Conservation (phyloP, 2,329 filamentous ascomycete genomes). For the Diaporthe helianthi region DNA sequence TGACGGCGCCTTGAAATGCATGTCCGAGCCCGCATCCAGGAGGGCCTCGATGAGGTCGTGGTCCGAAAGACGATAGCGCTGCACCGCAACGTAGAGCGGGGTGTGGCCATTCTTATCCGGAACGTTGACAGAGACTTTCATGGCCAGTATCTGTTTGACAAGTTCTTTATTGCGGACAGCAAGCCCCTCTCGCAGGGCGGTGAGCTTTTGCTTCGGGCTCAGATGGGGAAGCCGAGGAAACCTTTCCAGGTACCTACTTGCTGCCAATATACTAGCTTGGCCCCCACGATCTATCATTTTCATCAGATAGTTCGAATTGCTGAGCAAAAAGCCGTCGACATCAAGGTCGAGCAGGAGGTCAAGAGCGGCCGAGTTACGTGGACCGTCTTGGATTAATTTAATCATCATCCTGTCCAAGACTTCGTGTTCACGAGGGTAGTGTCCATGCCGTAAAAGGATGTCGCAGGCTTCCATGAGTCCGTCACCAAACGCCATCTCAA, state of each 20-base stretch:
- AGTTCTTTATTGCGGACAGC: not conserved
- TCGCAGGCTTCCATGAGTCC: conserved; percentile 14
- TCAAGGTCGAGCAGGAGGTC: conserved; percentile 27
- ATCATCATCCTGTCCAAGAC: conserved; percentile 20
- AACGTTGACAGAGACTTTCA: conserved; percentile 13
- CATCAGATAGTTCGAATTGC: conserved; percentile 13
- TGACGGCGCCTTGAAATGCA: not conserved
- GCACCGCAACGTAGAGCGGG: conserved; percentile 13
- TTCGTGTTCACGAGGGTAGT: not conserved
- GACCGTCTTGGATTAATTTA: not conserved
- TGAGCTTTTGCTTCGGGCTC: conserved; percentile 16
- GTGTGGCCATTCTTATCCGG: conserved; percentile 22
- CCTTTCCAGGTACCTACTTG: conserved; percentile 20
- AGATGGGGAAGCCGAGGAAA: not conserved
- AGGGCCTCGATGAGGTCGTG: not conserved
- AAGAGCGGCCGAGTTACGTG: not conserved
- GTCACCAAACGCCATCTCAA: not conserved
- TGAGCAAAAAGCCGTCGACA: not conserved
- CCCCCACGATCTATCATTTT: not conserved
- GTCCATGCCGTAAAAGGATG: conserved; percentile 17
- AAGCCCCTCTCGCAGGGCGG: conserved; percentile 9
- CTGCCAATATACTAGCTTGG: not conserved
- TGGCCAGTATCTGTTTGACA: conserved; percentile 9
- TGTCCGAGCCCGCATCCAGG: conserved; percentile 5
- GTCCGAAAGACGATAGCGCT: not conserved